These are phyloP conservation scores for Begonia loranthoides DNA, from an alignment of 306 rosid genomes.

Conservation along the genomic window DNA sequence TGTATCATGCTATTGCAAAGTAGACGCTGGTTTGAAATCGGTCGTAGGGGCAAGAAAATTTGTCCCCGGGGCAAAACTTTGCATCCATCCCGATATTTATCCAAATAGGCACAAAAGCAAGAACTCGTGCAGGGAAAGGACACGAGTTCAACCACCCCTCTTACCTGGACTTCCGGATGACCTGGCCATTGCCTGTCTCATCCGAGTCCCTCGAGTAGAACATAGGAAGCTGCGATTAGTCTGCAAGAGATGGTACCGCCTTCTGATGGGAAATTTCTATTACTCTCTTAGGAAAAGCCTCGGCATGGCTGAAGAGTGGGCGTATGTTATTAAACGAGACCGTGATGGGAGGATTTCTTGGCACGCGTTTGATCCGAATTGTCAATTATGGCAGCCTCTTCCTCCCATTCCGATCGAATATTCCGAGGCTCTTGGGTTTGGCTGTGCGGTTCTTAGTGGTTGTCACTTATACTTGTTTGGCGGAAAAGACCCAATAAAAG, in stretches of 20 bases:
- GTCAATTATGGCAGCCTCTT: constrained; percentile 97
- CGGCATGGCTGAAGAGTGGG: constrained; percentile 99
- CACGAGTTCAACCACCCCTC: constrained; percentile 85
- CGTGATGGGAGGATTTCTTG: constrained; percentile 87
- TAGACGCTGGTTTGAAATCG: constrained; percentile 86
- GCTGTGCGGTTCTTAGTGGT: constrained; percentile 98
- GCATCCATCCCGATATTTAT: constrained; percentile 96
- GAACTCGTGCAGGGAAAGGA: constrained; percentile 65
- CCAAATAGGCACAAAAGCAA: constrained; percentile 81
- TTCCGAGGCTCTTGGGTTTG: constrained; percentile 93
- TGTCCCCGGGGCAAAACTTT: constrained; percentile 89
- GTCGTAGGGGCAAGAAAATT: constrained; percentile 94
- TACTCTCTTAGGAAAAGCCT: constrained; percentile 92
- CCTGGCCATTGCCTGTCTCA: constrained; percentile 95
- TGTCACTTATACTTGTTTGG: constrained; percentile 94
- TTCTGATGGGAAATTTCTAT: constrained; percentile 83
- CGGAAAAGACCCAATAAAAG: constrained; percentile 80
- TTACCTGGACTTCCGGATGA: constrained; percentile 98
- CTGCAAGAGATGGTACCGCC: constrained; percentile 94
- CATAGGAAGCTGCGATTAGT: constrained; percentile 83
- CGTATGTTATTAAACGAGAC: constrained; percentile 89
- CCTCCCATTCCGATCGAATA: constrained; percentile 95
- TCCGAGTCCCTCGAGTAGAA: constrained; percentile 87
- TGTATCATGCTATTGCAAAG: constrained; percentile 95
- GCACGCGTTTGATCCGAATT: constrained; percentile 95